Evolutionary conservation across 495 filamentous ascomycete species (phyloP).

Genomic region (Podospora pseudoanserina): DNA sequence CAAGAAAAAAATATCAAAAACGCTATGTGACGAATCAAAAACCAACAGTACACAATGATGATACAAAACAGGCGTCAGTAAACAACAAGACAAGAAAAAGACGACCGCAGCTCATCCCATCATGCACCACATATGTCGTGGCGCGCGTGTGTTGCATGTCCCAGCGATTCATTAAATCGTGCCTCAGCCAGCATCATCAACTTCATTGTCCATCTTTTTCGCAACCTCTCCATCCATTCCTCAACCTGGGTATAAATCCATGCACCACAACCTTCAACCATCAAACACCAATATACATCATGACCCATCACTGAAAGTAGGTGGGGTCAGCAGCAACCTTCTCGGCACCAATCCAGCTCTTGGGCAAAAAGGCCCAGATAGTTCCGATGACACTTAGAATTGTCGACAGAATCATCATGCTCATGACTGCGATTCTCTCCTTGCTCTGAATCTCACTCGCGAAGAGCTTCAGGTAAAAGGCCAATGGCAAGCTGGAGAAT

Average conservation of each 20-base stretch:
- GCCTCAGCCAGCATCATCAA: neutral
- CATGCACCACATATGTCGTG: neutral
- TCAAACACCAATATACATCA: neutral
- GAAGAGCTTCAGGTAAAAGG: constrained; percentile 93
- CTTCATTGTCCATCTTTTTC: neutral
- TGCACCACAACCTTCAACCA: neutral
- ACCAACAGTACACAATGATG: neutral
- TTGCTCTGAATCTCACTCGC: constrained; percentile 63
- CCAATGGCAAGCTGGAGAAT: constrained; percentile 57
- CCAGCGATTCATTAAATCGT: neutral
- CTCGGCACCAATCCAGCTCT: constrained; percentile 49
- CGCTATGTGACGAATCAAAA: neutral
- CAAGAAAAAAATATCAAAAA: neutral
- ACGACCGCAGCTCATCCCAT: neutral
- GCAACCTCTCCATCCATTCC: neutral
- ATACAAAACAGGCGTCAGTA: neutral
- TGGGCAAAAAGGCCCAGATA: constrained; percentile 83
- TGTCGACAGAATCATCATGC: constrained; percentile 64
- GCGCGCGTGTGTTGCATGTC: neutral
- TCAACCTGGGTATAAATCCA: neutral
- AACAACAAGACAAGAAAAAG: neutral
- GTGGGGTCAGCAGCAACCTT: neutral
- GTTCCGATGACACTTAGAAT: constrained; percentile 74
- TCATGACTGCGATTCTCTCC: constrained; percentile 65
- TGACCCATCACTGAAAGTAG: neutral